Evolutionary conservation across 169 alveolate species (phyloP), one percentile per base, ranked within the genome.

Genomic region (Plasmodium inui): DNA sequence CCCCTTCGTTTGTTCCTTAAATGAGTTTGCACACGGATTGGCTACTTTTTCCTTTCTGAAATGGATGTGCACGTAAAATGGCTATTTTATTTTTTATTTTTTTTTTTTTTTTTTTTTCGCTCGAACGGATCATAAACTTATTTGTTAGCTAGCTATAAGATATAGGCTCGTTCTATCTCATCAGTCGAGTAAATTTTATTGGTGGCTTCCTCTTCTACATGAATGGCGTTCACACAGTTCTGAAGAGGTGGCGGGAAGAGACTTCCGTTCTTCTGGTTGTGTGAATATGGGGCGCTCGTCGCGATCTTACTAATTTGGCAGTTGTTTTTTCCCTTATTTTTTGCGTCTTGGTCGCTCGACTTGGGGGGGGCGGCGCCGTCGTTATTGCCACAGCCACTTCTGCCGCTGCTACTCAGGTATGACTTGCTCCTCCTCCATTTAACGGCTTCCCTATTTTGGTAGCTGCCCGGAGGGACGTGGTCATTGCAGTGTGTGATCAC

Each of bases 401-500:
- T 26, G 41, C 8, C 22, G 81, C 81, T 32, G 50, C 41, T 83
- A 6, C 71, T 86, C 30, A 34, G 61, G 32, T 74, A 86, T 17
- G 41, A 76, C 26, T 32, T 28, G 14, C 37, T 73, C 71, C 93
- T 86, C 71, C 37, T 86, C 46, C 41, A 61, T 50, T 86, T 86
- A 10, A 86, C 74, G 22, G 26, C 55, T 2, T 46, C 61, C 70
- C 93, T 86, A 37, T 86, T 39, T 34, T 74, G 86, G 46, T 86
- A 86, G 37, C 72, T 37, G 28, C 61, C 81, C 44, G 9, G 19
- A 5, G 93, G 93, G 3, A 55, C 17, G 80, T 86, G 93, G 39
- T 86, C 85, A 55, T 76, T 86, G 30, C 93, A 86, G 67, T 55
- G 71, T 37, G 93, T 86, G 22, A 30, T 73, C 10, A 86, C 55